phyloP scores from a whole-genome alignment of 2,329 filamentous ascomycete species.

The Arthrobotrys megalospora region DNA sequence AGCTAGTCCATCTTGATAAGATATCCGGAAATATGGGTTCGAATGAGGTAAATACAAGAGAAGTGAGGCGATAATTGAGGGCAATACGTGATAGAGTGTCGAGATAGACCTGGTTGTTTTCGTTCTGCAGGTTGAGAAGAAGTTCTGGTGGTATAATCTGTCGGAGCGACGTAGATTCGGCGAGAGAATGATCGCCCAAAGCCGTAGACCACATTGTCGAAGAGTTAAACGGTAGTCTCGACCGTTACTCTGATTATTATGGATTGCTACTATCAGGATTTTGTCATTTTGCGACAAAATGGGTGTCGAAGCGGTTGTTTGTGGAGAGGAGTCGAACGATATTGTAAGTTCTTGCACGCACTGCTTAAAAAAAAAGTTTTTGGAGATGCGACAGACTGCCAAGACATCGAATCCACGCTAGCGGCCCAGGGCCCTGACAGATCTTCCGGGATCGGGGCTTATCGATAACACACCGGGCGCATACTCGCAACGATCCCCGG shows the following conservation, averaged over 20 bases:
- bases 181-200: constrained; percentile 38
- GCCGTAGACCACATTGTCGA: constrained; percentile 51
- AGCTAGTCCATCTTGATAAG: constrained; percentile 64
- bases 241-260: neutral
- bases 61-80: constrained; percentile 62
- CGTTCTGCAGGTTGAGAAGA: constrained; percentile 39
- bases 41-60: constrained; percentile 62
- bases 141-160: constrained; percentile 45
- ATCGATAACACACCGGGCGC: constrained; percentile 40
- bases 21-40: constrained; percentile 64
- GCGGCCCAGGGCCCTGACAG: neutral
- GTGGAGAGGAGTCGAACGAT: neutral
- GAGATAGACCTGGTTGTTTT: constrained; percentile 65
- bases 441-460: constrained; percentile 8
- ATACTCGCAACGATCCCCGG: neutral
- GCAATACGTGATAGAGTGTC: constrained; percentile 64
- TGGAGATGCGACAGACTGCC: constrained; percentile 49
- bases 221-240: neutral
- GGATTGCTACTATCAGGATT: neutral
- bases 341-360: neutral
- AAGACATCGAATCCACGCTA: constrained; percentile 14
- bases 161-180: constrained; percentile 29
- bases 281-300: constrained; percentile 12
- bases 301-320: neutral
- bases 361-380: constrained; percentile 50